Conservation (phyloP, 2,329 filamentous ascomycete genomes). For the Cadophora sp. region DNA sequence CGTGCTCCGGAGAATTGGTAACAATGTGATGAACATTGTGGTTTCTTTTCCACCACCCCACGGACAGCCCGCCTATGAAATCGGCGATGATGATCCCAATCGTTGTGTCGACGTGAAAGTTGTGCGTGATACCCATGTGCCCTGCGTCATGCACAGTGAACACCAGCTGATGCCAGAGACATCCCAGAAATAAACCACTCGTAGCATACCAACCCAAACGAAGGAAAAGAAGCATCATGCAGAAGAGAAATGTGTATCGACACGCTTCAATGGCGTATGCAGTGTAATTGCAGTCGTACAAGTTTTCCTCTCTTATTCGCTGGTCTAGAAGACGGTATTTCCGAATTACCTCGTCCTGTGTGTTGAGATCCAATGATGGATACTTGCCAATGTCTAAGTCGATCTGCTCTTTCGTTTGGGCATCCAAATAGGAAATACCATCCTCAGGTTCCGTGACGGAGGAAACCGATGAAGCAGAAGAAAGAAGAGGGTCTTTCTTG, state of each 20-base stretch:
- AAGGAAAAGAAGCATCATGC: slow-evolving; percentile 66
- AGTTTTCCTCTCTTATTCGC: slow-evolving; percentile 73
- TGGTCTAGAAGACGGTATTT: slow-evolving; percentile 84
- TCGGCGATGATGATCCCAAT: slow-evolving; percentile 92
- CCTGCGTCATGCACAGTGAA: slow-evolving; percentile 95
- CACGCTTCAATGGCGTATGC: slow-evolving; percentile 77
- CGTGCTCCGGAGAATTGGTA: slow-evolving; percentile 93
- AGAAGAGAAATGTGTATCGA: slow-evolving; percentile 75
- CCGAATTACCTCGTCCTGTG: slow-evolving; percentile 75
- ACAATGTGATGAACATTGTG: slow-evolving; percentile 98
- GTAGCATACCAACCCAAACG: slow-evolving; percentile 69
- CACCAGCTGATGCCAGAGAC: slow-evolving; percentile 92
- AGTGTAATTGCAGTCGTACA: slow-evolving; percentile 85
- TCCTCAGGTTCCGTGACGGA: slow-evolving; percentile 54
- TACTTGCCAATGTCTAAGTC: slow-evolving; percentile 80
- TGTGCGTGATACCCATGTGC: slow-evolving; percentile 96
- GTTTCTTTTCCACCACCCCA: slow-evolving; percentile 97
- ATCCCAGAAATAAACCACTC: slow-evolving; percentile 78
- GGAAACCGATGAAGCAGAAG: slow-evolving; percentile 59
- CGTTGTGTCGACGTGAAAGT: slow-evolving; percentile 80
- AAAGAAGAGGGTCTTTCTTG: slow-evolving; percentile 33
- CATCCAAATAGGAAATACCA: slow-evolving; percentile 72
- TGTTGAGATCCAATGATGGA: slow-evolving; percentile 74
- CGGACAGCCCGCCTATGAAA: slow-evolving; percentile 84
- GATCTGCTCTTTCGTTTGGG: slow-evolving; percentile 76